phyloP scores from a whole-genome alignment of 2,329 filamentous ascomycete genomes.

The Colletotrichum karsti region DNA sequence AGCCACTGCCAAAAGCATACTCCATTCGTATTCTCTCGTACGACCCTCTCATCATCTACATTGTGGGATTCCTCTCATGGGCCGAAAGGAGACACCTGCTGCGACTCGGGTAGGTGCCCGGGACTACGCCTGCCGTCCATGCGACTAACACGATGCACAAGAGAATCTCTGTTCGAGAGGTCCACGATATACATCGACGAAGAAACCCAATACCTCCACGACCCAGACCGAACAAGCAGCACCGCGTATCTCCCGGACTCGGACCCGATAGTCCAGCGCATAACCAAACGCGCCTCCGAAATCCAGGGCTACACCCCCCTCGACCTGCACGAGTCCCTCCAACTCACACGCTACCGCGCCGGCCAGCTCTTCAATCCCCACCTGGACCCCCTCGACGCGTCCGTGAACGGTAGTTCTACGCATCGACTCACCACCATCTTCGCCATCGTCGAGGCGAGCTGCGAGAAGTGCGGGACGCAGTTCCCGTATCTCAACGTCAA shows the following conservation, averaged over 20 bases:
- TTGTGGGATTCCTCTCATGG: conserved; percentile 8
- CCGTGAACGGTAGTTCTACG: not conserved
- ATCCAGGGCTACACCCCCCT: conserved; percentile 4
- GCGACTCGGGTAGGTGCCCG: not conserved
- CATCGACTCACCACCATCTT: conserved; percentile 6
- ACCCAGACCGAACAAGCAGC: not conserved
- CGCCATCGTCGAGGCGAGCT: not conserved
- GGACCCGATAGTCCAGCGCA: not conserved
- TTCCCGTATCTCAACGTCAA: not conserved
- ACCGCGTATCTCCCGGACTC: not conserved
- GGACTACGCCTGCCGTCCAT: no score
- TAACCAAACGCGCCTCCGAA: not conserved
- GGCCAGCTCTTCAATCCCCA: conserved; percentile 2
- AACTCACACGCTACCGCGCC: not conserved
- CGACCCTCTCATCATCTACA: conserved; percentile 7
- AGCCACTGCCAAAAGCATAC: not conserved
- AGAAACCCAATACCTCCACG: not conserved
- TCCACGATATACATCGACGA: not conserved
- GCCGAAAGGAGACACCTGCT: not conserved
- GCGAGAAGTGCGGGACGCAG: not conserved
- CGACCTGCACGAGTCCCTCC: not conserved
- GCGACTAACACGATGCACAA: not conserved
- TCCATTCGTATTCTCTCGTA: not conserved
- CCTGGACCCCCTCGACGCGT: not conserved
- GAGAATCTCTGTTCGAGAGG: not conserved